Evolutionary conservation across 306 rosid species (phyloP), one percentile per base, ranked within the genome.

Genomic region (Fragaria ananassa): DNA sequence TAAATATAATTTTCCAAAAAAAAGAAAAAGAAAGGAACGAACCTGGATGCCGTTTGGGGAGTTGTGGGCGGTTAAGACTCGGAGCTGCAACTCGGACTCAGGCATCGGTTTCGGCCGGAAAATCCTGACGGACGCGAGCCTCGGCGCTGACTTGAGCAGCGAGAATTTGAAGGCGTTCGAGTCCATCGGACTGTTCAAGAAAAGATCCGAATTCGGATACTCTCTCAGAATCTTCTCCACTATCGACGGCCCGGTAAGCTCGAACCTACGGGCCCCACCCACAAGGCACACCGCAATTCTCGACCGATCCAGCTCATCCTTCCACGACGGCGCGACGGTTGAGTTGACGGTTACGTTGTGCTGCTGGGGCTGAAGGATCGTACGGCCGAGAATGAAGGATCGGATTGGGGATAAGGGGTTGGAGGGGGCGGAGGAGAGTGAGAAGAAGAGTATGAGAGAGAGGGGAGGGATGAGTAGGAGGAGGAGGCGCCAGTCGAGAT

Each of bases 41-140:
- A 89, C 98, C 98, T 95, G 98, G 83, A 92, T 83, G 69, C 97
- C 98, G 83, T 88, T 95, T 1, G 98, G 98, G 54, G 97, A 92
- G 83, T 88, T 84, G 4, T 49, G 71, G 8, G 97, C 87, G 13
- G 95, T 85, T 27, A 95, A 91, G 25, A 92, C 93, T 62, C 96
- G 89, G 70, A 77, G 71, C 76, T 80, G 82, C 0, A 90, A 71
- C 77, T 95, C 96, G 17, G 90, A 92, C 76, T 85, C 92, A 54
- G 84, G 82, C 60, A 95, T 68, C 27, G 84, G 83, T 58, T 79
- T 80, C 5, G 95, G 97, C 23, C 56, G 69, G 80, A 95, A 90
- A 61, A 95, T 84, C 75, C 80, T 78, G 8, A 95, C 83, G 42
- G 89, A 79, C 53, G 93, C 96, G 46, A 92, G 57, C 13, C 81